phyloP scores from a whole-genome alignment of 2,329 filamentous ascomycete genomes.

The Echinosphaeria canescens region DNA sequence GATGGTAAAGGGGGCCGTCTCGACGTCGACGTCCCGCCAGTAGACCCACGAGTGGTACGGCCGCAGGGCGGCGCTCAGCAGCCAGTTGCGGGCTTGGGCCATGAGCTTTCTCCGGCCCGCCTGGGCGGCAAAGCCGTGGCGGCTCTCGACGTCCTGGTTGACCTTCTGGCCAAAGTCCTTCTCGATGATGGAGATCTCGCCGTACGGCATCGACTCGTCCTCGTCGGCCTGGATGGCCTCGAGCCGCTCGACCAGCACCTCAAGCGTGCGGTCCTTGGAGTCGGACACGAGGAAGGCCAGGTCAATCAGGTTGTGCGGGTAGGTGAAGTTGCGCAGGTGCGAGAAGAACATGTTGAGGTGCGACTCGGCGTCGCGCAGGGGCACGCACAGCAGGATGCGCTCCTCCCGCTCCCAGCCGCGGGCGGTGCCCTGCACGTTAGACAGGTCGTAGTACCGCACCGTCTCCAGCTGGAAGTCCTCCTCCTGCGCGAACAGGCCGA shows the following conservation, averaged over 20 bases:
- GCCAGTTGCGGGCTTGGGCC: conserved; percentile 95
- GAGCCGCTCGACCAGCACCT: conserved; percentile 53
- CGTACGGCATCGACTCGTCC: conserved; percentile 66
- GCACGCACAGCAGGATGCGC: conserved; percentile 84
- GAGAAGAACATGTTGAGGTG: conserved; percentile 97
- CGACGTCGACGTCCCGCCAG: conserved; percentile 96
- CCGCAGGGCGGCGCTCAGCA: conserved; percentile 76
- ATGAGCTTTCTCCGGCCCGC: conserved; percentile 87
- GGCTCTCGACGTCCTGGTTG: conserved; percentile 91
- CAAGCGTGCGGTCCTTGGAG: conserved; percentile 78
- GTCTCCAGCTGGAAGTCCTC: conserved; percentile 74
- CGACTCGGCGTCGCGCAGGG: conserved; percentile 75
- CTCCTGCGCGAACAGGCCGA: conserved; percentile 45
- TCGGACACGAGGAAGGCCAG: conserved; percentile 94
- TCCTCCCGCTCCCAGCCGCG: conserved; percentile 94
- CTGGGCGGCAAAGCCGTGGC: conserved; percentile 93
- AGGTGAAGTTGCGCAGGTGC: conserved; percentile 92
- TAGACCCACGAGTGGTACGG: conserved; percentile 99
- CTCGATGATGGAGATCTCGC: conserved; percentile 93
- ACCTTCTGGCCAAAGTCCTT: conserved; percentile 99
- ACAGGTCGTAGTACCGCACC: conserved; percentile 90
- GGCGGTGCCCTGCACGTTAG: conserved; percentile 75
- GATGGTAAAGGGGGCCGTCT: conserved; percentile 92
- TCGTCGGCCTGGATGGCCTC: conserved; percentile 60
- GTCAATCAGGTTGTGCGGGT: conserved; percentile 91